Percentiles rank a stretch among this genome's conserved stretches.
Conservation (phyloP, 1,284 basidiomycete genomes). For the Puccinia triticina region DNA sequence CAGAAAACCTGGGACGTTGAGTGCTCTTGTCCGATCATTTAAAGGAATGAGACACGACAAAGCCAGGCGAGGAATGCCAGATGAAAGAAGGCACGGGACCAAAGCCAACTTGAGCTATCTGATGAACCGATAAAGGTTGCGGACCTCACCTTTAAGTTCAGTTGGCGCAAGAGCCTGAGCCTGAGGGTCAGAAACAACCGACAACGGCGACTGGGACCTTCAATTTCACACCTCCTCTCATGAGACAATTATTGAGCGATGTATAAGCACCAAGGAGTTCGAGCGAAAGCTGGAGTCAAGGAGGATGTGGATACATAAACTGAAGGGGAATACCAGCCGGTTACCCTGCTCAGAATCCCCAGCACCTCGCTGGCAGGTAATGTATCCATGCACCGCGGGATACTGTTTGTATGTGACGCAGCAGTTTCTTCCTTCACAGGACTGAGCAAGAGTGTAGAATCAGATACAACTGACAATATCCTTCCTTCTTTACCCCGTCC, state of each 20-base stretch:
- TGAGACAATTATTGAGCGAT: neutral
- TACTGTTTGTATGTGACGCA: neutral
- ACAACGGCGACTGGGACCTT: slow-evolving; percentile 2
- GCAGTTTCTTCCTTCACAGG: slow-evolving; percentile 1
- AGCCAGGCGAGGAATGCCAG: neutral
- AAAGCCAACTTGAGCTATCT: slow-evolving; percentile 18
- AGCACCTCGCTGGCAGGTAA: neutral
- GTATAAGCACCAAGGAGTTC: neutral
- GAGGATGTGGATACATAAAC: slow-evolving; percentile 29
- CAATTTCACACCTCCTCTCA: slow-evolving; percentile 4
- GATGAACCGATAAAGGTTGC: slow-evolving; percentile 27
- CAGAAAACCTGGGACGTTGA: neutral
- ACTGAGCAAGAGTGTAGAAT: neutral
- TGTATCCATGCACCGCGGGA: neutral
- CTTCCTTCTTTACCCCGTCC: neutral
- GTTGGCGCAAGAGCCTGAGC: neutral
- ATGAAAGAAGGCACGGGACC: neutral
- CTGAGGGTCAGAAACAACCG: neutral
- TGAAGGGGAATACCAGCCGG: slow-evolving; percentile 7
- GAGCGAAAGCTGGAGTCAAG: neutral
- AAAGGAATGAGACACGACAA: slow-evolving; percentile 5
- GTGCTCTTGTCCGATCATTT: neutral
- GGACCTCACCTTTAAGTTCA: slow-evolving; percentile 6
- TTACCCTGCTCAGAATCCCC: neutral
- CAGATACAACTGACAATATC: neutral